Conservation (phyloP, 163 green algal species). For the Chlamydomonas reinhardtii region DNA sequence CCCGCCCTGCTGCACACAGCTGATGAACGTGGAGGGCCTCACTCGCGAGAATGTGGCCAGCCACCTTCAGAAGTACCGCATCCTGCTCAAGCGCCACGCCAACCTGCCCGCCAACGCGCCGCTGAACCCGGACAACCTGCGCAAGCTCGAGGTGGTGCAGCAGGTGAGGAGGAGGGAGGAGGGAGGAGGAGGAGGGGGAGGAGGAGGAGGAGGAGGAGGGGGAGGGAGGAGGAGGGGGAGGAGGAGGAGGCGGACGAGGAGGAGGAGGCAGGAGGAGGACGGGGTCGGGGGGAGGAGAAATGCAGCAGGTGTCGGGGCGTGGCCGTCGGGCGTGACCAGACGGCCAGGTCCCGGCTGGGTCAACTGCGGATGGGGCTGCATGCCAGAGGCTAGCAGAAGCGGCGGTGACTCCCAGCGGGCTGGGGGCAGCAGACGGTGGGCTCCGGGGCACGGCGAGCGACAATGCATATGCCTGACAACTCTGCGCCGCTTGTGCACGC, state of each 20-base stretch:
- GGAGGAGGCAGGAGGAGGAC: too few species aligned
- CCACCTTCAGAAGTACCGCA: slow-evolving; percentile 95
- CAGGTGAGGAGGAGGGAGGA: slow-evolving; percentile 20
- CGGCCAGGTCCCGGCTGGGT: too few species aligned
- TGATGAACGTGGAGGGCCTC: slow-evolving; percentile 92
- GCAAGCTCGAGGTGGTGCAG: slow-evolving; percentile 43
- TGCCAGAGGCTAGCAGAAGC: too few species aligned
- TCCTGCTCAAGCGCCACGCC: slow-evolving; percentile 81
- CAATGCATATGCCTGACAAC: too few species aligned
- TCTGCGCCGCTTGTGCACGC: too few species aligned
- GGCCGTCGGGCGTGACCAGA: too few species aligned
- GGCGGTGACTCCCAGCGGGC: too few species aligned
- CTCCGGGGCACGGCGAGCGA: too few species aligned
- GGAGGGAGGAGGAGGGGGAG: neutral
- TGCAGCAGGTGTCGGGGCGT: too few species aligned
- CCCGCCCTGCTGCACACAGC: slow-evolving; percentile 44
- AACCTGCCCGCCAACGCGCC: slow-evolving; percentile 53
- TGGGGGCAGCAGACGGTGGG: too few species aligned
- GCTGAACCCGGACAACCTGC: slow-evolving; percentile 43
- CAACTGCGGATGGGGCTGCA: too few species aligned
- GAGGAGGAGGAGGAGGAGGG: neutral
- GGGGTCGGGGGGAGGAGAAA: too few species aligned
- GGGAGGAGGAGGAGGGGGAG: neutral
- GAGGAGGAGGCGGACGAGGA: neutral
- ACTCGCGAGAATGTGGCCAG: slow-evolving; percentile 95